Base-by-base conservation (phyloP, 306 rosid species). In the Dalbergia cultrata region DNA sequence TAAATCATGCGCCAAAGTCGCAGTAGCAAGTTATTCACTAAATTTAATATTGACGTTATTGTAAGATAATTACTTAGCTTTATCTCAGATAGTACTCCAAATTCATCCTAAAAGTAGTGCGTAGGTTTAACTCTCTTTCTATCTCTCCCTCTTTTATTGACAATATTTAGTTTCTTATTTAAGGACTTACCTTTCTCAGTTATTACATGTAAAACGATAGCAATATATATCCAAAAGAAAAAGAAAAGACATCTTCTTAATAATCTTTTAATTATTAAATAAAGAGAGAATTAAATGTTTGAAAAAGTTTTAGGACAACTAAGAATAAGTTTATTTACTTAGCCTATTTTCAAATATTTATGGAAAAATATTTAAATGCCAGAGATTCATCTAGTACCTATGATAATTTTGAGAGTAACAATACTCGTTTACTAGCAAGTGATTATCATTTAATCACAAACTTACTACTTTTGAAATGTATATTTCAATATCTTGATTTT, bases 1-100 rank as follows among this genome's bases (percentile, higher is more conserved):
- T 21, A 39, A 53, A 66, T 77, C 81, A 67, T 74, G 59, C 79
- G 34, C 65, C 34, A 54, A 54, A 6, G 35, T 41, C 22, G 43
- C 44, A 13, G 9, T 50, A 44, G 21, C 63, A 50, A 76, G 45
- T 13, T 75, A 16, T 33, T 16, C 58, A 7, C 43, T 58, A 39
- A 74, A 73, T 73, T 73, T 39, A 72, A 54, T 33, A 72, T 72
- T 10, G 16, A 72, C 17, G 63, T 35, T 34, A 53, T 34, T 22
- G 26, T 41, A n/a, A 17, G 31, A 68, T 33, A 8, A 7, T 31
- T 50, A 26, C 71, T 66, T 49, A 13, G 22, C 74, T 26, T 49
- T 47, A 26, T 70, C 61, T 26, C 2, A 50, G 12, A 37, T 5
- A 52, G 33, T 14, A 16, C 57, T 13, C 19, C 21, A 37, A 50